Base-by-base conservation (phyloP, 164 flowering plant species). In the Dillenia turbinata region DNA sequence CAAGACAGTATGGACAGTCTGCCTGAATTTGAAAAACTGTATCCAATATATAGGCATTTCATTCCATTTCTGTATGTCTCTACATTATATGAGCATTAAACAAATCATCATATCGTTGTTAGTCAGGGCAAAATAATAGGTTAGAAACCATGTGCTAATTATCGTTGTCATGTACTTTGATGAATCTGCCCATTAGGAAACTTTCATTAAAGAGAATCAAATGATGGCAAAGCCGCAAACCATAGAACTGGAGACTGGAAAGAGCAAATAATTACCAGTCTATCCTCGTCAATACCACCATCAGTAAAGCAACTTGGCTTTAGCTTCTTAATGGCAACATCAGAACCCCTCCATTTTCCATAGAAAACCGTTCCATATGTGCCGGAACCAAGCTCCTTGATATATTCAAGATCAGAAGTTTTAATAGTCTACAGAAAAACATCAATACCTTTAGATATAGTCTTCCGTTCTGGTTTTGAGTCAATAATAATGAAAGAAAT, bases 301-400 rank as follows among this genome's bases (percentile, higher is more conserved):
- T 64, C 75, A 61, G 60, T 17, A 50, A 75, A 75, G 73, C 78
- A 73, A 52, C 76, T 68, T 33, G 69, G 66, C 45, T 79, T 79
- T 45, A 79, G 52, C 60, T 64, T 64, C 63, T 77, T 74, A 59
- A 78, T 75, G 47, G 82, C 82, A 45, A 78, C 82, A 72, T 72
- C 81, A 56, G 73, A 72, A 12, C 82, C 82, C 58, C 47, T 76
- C 83, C 83, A 79, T 69, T 79, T 76, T 59, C 83, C 83, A 66
- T 79, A 47, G 57, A 9, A 76, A 24, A 79, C 83, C 59, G 75
- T 69, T 49, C 83, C 83, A 70, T 64, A 79, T 4, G 78, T 67
- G 9, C 83, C 83, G 0, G 75, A 61, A 14, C 80, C 83, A 17
- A 79, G 67, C 57, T 74, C 71, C 47, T 66, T 67, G 50, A 79